Base-by-base conservation (phyloP, 2,329 filamentous ascomycete species). In the Calonectria fujianensis region DNA sequence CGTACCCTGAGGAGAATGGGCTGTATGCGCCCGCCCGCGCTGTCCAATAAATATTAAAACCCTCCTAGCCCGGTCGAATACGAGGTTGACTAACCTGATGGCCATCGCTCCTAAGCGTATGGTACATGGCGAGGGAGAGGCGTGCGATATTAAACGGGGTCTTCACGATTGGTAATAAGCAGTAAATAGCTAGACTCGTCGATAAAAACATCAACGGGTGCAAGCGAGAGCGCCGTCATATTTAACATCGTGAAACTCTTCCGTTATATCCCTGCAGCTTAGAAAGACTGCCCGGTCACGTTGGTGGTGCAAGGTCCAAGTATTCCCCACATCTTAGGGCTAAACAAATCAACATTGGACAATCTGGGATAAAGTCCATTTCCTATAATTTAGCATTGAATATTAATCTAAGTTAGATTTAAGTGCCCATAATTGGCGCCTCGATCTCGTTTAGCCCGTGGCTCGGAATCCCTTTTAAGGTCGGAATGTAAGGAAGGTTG, bases 371-470 rank as follows among this genome's bases (percentile, higher is more conserved):
- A 48, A 48, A 48, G 45, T 24, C n/a, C 45, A 13, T 48, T 2
- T 48, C 1, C 20, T 48, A 48, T 48, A 24, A 24, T 48, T 48
- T 48, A 24, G 45, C 45, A 48, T 48, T 48, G 8, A 48, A 48
- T 48, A 48, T 48, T 48, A 48, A 48, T 48, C n/a, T 48, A 48
- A 48, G 45, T 48, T 48, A 11, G 45, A 48, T 48, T 48, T 48
- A 48, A 24, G 20, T n/a, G n/a, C 45, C 45, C 45, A 48, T 48
- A 48, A 11, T 24, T 48, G 0, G 20, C 45, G 45, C 45, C 45
- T 48, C 45, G 45, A 48, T 48, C 8, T 48, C n/a, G 45, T 20
- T 8, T 24, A 24, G 45, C 9, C 45, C n/a, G n/a, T 24, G n/a
- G 45, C n/a, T 48, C 13, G 9, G 45, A 13, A 13, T 48, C 20